Base-by-base conservation (phyloP, 2,329 filamentous ascomycete genomes). In the Phialemoniopsis sp. region DNA sequence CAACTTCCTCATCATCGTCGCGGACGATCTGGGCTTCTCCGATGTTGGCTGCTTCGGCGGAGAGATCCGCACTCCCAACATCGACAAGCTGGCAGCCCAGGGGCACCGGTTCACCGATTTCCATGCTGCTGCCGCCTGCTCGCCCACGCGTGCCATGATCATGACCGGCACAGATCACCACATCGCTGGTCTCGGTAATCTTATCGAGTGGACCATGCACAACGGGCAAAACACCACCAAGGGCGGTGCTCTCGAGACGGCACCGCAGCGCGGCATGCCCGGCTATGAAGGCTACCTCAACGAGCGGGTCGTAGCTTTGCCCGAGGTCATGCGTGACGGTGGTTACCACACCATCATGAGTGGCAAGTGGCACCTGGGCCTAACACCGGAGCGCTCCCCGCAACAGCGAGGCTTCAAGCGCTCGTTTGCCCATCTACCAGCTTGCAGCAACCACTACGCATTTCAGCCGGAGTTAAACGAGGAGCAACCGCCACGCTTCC, bases 211-310 rank as follows among this genome's bases (percentile, higher is more conserved):
- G 13, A 37, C 21, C 13, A 37, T 26, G 21, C 21, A 26, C 21
- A 26, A 26, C 10, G 21, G 21, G 6, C 21, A 26, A 10, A 26
- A 26, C 21, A 26, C 21, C 21, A 26, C 21, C 21, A 26, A 26
- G 21, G 21, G 21, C 21, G 21, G 21, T 6, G 21, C 21, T 10
- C 21, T 26, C 10, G 21, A 26, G 21, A 26, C 21, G 6, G 21
- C 21, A 26, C 21, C 21, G 21, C 21, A 26, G 21, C 21, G 21
- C 10, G 21, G 21, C 10, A 26, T 26, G 59, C 77, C 77, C 0
- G 78, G 78, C 0, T 80, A 82, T 41, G 79, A 82, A 52, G 78
- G 79, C 1, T 82, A 82, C 48, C 61, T 83, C 30, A 82, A 82
- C 40, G 70, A 76, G 45, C 62, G 67, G 2, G 78, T 82, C 3